Base-by-base conservation (phyloP, 179 eudicot genomes). In the Heliamphora pulchella region DNA sequence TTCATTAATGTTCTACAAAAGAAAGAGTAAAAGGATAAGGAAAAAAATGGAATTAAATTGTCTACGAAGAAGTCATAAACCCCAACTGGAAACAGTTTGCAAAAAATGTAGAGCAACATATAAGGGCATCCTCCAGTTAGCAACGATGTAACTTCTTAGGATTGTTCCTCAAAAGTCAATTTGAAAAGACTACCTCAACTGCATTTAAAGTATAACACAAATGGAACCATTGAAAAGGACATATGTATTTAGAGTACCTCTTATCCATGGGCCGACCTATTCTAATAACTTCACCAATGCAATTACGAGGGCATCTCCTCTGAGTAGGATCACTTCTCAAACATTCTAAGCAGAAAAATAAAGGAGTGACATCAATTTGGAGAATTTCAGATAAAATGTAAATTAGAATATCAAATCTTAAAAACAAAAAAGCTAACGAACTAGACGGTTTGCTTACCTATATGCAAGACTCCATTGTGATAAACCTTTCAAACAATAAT, bases 211-310 rank as follows among this genome's bases (percentile, higher is more conserved):
- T 31, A 31, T 31, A 31, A 31, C 31, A 31, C 31, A 31, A 31
- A 31, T 31, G 31, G 31, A 31, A 31, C 31, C 31, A 31, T 20
- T 63, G 67, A 39, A 43, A 43, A 55, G 3, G 14, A 66, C 14
- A 58, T 58, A 75, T 9, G 51, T 51, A 57, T 75, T 43, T 39
- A 43, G 51, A 7, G n/a, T 90, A 93, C 97, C 93, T 89, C 68
- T 68, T 85, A 81, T 85, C 75, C 54, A 63, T 78, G 44, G 82
- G 74, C 17, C 86, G 87, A 48, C 65, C 66, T 70, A 93, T 84
- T 86, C 84, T 83, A 80, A 96, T 86, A 76, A 93, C 83, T 86
- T 91, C 87, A 80, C 98, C 99, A 77, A 92, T 90, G 88, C 99
- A 96, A 86, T 86, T 89, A 53, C 48, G 84, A 51, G 81, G 83